These are phyloP conservation scores for Trametes meyenii DNA, from an alignment of 768 basidiomycete species.

Conservation along the genomic window DNA sequence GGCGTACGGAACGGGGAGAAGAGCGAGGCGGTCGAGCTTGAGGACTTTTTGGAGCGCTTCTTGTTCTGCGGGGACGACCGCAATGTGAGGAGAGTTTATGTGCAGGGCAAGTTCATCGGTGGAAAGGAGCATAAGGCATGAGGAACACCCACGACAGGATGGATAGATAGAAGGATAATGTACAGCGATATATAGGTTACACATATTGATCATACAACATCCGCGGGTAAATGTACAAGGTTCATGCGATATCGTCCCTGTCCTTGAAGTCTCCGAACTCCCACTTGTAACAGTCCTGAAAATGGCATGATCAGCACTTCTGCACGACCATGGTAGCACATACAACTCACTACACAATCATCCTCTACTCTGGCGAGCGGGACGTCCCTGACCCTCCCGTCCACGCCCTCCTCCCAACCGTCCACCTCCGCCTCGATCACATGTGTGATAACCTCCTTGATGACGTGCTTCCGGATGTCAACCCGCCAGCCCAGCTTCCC, in stretches of 20 bases:
- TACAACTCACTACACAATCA: constrained; percentile 58
- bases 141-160: not conserved
- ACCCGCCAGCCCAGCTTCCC: constrained; percentile 60
- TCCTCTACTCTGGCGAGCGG: constrained; percentile 61
- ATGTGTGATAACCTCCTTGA: constrained; percentile 55
- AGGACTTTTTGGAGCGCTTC: constrained; percentile 76
- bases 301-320: constrained; percentile 14
- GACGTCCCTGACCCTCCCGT: constrained; percentile 48
- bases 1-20: constrained; percentile 38
- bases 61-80: constrained; percentile 86
- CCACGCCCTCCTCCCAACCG: constrained; percentile 41
- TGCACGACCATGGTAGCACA: no score
- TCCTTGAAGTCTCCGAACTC: constrained; percentile 59
- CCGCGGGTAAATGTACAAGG: constrained; percentile 7
- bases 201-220: constrained; percentile 8
- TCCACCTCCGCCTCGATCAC: constrained; percentile 53
- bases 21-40: constrained; percentile 42
- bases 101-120: constrained; percentile 79
- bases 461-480: constrained; percentile 57
- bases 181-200: not conserved
- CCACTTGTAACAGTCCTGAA: constrained; percentile 79
- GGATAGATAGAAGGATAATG: not conserved
- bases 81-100: constrained; percentile 81
- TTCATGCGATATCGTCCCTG: constrained; percentile 6
- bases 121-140: constrained; percentile 48